These are phyloP conservation scores for Grammothele lineata DNA, from an alignment of 768 basidiomycete species.

Conservation along the genomic window DNA sequence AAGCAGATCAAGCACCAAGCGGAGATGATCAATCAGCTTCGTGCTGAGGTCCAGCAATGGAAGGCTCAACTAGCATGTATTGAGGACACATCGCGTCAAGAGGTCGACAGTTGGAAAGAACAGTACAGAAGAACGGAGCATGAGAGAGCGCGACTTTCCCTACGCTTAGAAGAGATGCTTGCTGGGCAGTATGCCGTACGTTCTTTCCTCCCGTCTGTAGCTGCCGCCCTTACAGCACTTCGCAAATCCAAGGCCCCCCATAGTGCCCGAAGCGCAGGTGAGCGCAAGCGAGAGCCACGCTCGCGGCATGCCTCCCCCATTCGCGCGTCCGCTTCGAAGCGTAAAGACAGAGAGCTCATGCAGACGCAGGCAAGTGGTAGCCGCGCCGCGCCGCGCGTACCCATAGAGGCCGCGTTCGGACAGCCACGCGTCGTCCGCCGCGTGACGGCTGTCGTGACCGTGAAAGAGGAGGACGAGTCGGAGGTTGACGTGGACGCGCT, in stretches of 20 bases:
- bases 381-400: constrained; percentile 1
- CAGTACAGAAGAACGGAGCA: constrained; percentile 73
- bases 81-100: constrained; percentile 41
- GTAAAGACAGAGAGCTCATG: too few species aligned
- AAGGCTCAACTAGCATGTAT: constrained; percentile 57
- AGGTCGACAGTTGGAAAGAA: constrained; percentile 73
- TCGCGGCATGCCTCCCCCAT: constrained; percentile 3
- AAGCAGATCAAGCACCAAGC: constrained; percentile 54
- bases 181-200: constrained; percentile 35
- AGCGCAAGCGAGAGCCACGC: background rate
- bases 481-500: too few species aligned
- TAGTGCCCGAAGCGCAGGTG: background rate
- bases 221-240: too few species aligned
- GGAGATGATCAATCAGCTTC: constrained; percentile 57
- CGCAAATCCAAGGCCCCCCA: constrained; percentile 4
- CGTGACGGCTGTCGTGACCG: constrained; percentile 56
- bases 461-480: constrained; percentile 50
- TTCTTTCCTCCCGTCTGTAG: constrained; percentile 6
- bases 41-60: constrained; percentile 66
- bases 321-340: background rate
- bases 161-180: constrained; percentile 55
- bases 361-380: background rate
- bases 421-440: constrained; percentile 46
- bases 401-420: background rate
- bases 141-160: constrained; percentile 55